Conservation (phyloP, 2,329 filamentous ascomycete genomes). For the Penicillium sp. region DNA sequence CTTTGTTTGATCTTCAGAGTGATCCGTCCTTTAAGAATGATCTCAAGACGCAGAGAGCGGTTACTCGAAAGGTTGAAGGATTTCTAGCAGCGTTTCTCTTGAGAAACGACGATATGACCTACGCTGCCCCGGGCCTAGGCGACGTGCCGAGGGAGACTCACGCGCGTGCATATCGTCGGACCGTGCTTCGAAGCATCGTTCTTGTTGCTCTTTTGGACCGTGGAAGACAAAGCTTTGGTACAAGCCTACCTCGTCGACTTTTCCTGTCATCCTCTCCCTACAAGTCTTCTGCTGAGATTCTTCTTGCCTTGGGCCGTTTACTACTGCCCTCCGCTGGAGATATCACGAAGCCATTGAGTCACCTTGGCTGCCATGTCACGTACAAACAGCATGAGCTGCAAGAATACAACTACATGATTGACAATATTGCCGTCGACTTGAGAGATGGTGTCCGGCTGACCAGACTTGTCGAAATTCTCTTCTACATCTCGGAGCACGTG, state of each 20-base stretch:
- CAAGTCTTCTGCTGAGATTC: slow-evolving; percentile 62
- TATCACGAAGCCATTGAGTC: slow-evolving; percentile 59
- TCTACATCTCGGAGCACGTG: slow-evolving; percentile 50
- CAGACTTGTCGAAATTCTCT: slow-evolving; percentile 63
- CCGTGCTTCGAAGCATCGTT: slow-evolving; percentile 64
- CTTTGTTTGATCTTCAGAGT: slow-evolving; percentile 16
- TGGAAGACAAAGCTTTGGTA: slow-evolving; percentile 50
- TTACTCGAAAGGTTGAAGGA: slow-evolving; percentile 53
- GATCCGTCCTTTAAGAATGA: not conserved
- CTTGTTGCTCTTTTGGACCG: slow-evolving; percentile 65
- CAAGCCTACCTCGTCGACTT: slow-evolving; percentile 49
- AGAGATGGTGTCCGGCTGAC: slow-evolving; percentile 67
- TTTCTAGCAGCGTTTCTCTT: slow-evolving; percentile 66
- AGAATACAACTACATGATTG: slow-evolving; percentile 64
- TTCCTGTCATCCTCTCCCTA: slow-evolving; percentile 59
- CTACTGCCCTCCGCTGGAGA: slow-evolving; percentile 66
- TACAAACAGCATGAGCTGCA: slow-evolving; percentile 63
- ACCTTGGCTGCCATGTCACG: slow-evolving; percentile 62
- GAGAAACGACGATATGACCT: slow-evolving; percentile 60
- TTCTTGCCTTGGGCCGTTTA: slow-evolving; percentile 59
- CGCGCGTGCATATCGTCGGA: slow-evolving; percentile 61
- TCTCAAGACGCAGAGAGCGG: slow-evolving; percentile 27
- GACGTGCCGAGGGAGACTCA: slow-evolving; percentile 50
- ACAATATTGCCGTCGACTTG: slow-evolving; percentile 67
- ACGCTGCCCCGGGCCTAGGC: slow-evolving; percentile 23